Conservation (phyloP, 495 filamentous ascomycete species). For the Venustampulla echinocandica region DNA sequence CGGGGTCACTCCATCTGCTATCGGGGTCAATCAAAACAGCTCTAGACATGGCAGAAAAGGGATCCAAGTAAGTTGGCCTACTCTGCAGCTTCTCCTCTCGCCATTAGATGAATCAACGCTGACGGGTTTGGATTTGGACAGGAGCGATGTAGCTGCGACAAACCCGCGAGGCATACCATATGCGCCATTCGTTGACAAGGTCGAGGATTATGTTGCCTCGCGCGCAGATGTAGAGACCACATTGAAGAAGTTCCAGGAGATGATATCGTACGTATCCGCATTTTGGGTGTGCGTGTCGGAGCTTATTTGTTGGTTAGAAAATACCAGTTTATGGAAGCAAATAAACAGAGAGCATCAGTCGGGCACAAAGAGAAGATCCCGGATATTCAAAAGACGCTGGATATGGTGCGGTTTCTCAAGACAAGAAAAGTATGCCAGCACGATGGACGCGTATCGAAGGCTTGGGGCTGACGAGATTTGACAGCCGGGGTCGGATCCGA, state of each 20-base stretch:
- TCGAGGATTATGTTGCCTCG: constrained; percentile 85
- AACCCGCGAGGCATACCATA: constrained; percentile 92
- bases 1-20: background rate
- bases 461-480: constrained; percentile 4
- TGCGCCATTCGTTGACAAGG: constrained; percentile 94
- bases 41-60: constrained; percentile 17
- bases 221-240: constrained; percentile 83
- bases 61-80: constrained; percentile 19
- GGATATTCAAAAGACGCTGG: constrained; percentile 95
- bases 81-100: no score
- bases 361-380: constrained; percentile 92
- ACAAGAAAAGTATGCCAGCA: constrained; percentile 44
- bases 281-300: background rate
- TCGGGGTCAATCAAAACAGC: background rate
- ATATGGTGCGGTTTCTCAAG: constrained; percentile 80
- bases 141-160: constrained; percentile 50
- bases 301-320: constrained; percentile 46
- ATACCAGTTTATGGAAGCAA: constrained; percentile 99
- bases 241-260: constrained; percentile 90
- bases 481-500: constrained; percentile 45
- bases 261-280: constrained; percentile 62
- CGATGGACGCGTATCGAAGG: background rate
- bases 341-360: constrained; percentile 71
- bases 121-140: no score
- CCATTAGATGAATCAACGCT: no score